Base-by-base conservation (phyloP, 768 basidiomycete genomes). In the Leccinum olivaceopallidum region DNA sequence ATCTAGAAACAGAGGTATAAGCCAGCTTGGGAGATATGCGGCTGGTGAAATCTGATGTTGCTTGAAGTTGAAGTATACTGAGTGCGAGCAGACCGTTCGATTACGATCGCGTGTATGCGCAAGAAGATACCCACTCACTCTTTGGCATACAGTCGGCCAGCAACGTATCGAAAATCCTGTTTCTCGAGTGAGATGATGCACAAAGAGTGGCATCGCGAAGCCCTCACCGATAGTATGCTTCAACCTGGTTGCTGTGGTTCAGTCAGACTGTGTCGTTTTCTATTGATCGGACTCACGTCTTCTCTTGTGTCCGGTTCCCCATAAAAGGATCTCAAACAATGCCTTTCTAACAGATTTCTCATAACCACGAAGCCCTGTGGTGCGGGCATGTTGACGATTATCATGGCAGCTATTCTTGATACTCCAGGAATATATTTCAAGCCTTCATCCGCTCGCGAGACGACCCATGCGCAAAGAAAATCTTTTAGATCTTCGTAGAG, bases 1-100 rank as follows among this genome's bases (percentile, higher is more conserved):
- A 63, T 92, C 82, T 37, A 93, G 74, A 71, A 94, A 96, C 16
- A 94, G 76, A 0, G 94, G 85, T 32, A 89, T 68, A 28, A 96
- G 67, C 94, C 94, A 96, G 60, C 87, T 86, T 0, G 81, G 84
- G 16, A 96, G 79, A 77, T 95, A 96, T n/a, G 86, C 81, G 3
- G 86, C 77, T 2, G 94, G 94, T 1, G 93, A 89, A 68, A 96
- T 85, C 63, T 94, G 92, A 70, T 95, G 92, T 67, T 94, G 92
- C 71, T 95, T 94, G 76, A 95, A 95, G 76, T 95, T 95, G 77
- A 94, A 92, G 72, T 94, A 95, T 63, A 96, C 93, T 94, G 52
- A 14, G 14, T 58, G 32, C 52, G 39, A 34, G 57, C 16, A 55
- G 55, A 60, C 34, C 5, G 22, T 26, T 63, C 42, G 50, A 28